Percentiles rank a stretch among this genome's conserved stretches.
Conservation (phyloP, 148 eudicot species). For the Nyssa sinensis region DNA sequence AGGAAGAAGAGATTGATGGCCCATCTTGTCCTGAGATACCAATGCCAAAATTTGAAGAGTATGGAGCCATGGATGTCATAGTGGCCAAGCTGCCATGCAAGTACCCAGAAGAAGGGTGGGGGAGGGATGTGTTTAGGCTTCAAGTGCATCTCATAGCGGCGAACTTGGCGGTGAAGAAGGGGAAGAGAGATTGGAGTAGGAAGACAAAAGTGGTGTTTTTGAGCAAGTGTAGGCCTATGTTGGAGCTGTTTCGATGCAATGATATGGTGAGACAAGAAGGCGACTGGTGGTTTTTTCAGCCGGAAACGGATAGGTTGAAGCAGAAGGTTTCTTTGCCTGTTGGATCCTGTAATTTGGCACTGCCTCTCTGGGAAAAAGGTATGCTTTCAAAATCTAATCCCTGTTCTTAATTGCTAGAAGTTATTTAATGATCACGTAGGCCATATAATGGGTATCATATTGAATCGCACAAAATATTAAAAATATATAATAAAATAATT, state of each 20-base stretch:
- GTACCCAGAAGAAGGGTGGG: slow-evolving; percentile 63
- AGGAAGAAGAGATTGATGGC: slow-evolving; percentile 75
- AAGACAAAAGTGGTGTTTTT: slow-evolving; percentile 57
- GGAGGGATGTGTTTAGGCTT: slow-evolving; percentile 62
- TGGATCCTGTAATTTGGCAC: slow-evolving; percentile 74
- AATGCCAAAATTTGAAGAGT: slow-evolving; percentile 52
- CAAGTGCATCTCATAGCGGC: slow-evolving; percentile 74
- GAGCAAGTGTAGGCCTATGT: slow-evolving; percentile 90
- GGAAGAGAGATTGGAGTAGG: slow-evolving; percentile 52
- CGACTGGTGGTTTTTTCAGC: slow-evolving; percentile 84
- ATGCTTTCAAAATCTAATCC: too few species aligned
- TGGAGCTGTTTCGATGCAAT: slow-evolving; percentile 79
- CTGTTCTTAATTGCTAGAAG: too few species aligned
- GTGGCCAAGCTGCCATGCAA: slow-evolving; percentile 77
- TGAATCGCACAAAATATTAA: too few species aligned
- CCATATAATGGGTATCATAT: too few species aligned
- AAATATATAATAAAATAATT: too few species aligned
- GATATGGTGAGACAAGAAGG: slow-evolving; percentile 69
- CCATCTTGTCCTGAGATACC: slow-evolving; percentile 83
- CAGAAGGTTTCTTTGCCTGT: slow-evolving; percentile 70
- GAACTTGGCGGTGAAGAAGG: slow-evolving; percentile 55
- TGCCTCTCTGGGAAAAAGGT: slow-evolving; percentile 96
- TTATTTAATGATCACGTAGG: too few species aligned
- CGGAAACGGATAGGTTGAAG: slow-evolving; percentile 47
- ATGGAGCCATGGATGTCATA: slow-evolving; percentile 51